Conservation (phyloP, 257 asterid species). For the Petrea volubilis region DNA sequence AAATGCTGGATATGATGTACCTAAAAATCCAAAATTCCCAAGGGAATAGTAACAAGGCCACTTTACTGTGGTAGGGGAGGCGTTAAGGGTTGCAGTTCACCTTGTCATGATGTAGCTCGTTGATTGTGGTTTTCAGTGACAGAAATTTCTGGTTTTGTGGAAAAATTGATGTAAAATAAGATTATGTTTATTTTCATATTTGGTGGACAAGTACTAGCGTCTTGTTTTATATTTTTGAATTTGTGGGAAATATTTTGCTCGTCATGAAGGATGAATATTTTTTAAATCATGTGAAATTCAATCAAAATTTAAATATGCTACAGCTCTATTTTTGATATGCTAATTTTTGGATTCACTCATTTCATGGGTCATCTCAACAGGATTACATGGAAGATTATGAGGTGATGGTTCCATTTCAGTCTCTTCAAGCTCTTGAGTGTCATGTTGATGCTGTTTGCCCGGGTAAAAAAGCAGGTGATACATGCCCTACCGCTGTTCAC, state of each 20-base stretch:
- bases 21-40: neutral
- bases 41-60: neutral
- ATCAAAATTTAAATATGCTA: neutral
- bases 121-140: neutral
- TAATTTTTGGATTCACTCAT: neutral
- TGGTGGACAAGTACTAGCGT: neutral
- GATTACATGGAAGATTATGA: conserved; percentile 99
- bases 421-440: conserved; percentile 88
- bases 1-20: neutral
- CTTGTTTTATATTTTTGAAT: neutral
- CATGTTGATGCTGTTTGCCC: conserved; percentile 94
- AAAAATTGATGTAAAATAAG: neutral
- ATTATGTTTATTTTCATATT: neutral
- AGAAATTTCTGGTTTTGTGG: neutral
- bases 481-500: conserved; percentile 84
- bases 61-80: neutral
- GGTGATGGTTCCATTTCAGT: conserved; percentile 87
- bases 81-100: neutral
- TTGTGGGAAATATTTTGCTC: neutral
- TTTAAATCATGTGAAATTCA: neutral
- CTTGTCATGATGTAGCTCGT: neutral
- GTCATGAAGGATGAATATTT: neutral
- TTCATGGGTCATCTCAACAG: conserved; percentile 33
- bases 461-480: conserved; percentile 64
- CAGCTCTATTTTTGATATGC: neutral